Percentiles rank a stretch among this genome's conserved stretches.
Conservation (phyloP, 176 grass and related monocot species). For the Aegilops sharonensis region DNA sequence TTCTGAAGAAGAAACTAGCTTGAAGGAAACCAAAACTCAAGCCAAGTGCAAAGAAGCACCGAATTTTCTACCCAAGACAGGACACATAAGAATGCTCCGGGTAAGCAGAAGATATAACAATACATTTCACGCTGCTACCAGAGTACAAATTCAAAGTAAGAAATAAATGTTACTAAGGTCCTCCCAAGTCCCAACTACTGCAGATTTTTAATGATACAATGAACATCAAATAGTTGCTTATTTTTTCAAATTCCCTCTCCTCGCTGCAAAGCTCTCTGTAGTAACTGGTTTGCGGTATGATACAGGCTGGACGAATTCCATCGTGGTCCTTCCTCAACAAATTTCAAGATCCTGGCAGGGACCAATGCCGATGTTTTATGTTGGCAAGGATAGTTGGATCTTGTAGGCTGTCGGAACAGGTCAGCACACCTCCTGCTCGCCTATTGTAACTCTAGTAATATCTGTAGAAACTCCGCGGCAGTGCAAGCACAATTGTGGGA, state of each 20-base stretch:
- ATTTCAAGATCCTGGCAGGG: not conserved
- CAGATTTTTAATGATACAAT: slow-evolving; percentile 9
- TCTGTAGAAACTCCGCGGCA: slow-evolving; percentile 22
- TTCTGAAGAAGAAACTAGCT: not conserved
- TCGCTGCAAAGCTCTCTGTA: not conserved
- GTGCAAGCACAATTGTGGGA: not conserved
- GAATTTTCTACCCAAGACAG: not conserved
- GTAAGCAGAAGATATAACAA: not conserved
- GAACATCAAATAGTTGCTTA: slow-evolving; percentile 34
- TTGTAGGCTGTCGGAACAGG: not conserved
- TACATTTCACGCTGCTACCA: not conserved
- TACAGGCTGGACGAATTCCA: not conserved
- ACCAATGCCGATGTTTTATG: slow-evolving; percentile 12
- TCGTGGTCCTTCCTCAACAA: not conserved
- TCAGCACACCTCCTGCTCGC: not conserved
- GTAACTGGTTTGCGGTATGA: not conserved
- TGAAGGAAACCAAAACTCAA: not conserved
- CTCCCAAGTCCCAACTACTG: not conserved
- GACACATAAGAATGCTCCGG: not conserved
- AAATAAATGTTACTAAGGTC: not conserved
- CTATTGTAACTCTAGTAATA: slow-evolving; percentile 17
- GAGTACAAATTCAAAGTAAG: slow-evolving; percentile 2
- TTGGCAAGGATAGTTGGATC: slow-evolving; percentile 8
- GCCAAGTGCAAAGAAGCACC: not conserved
- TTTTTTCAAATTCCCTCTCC: not conserved